phyloP scores from a whole-genome alignment of 2,329 filamentous ascomycete species.

The Fusarium sarcochroum region DNA sequence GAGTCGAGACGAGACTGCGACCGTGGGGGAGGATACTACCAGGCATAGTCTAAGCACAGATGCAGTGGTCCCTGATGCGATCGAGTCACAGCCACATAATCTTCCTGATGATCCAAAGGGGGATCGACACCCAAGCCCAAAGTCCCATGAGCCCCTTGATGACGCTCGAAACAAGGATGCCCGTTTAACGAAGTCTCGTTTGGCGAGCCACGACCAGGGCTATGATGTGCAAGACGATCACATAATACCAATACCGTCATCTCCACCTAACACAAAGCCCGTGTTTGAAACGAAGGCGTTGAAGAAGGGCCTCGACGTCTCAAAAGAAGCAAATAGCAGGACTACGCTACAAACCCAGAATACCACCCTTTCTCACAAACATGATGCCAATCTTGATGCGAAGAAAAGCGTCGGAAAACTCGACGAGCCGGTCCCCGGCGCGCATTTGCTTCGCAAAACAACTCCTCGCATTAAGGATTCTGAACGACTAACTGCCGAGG shows the following conservation, averaged over 20 bases:
- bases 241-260: background rate
- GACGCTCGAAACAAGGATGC: constrained; percentile 37
- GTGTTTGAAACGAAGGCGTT: background rate
- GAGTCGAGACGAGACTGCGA: constrained; percentile 25
- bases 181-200: constrained; percentile 23
- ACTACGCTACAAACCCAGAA: constrained; percentile 7
- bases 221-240: constrained; percentile 6
- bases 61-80: constrained; percentile 6
- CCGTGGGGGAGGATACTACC: constrained; percentile 11
- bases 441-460: constrained; percentile 20
- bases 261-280: background rate
- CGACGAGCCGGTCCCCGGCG: constrained; percentile 10
- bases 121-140: constrained; percentile 37
- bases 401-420: background rate
- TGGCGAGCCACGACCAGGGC: constrained; percentile 22
- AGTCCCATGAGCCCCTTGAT: constrained; percentile 34
- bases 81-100: constrained; percentile 24
- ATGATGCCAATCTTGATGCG: background rate
- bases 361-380: background rate
- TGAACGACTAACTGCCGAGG: constrained; percentile 14
- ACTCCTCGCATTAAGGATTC: constrained; percentile 5
- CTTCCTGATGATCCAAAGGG: constrained; percentile 31
- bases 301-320: constrained; percentile 1
- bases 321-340: constrained; percentile 1
- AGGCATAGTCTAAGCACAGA: constrained; percentile 35